Conservation (phyloP, 306 rosid genomes). For the Luffa aegyptiaca region DNA sequence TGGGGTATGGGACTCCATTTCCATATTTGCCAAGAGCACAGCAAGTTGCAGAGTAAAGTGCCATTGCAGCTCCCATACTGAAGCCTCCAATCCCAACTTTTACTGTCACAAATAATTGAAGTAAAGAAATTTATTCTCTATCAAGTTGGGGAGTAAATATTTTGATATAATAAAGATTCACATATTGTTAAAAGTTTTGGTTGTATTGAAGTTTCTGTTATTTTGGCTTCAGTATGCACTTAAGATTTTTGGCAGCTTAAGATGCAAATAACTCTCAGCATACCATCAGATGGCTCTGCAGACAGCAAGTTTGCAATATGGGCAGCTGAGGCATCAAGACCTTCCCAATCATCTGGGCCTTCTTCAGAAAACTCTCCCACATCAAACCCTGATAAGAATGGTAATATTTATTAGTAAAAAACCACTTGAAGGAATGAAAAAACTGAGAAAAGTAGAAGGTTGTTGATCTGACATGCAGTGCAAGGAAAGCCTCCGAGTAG, state of each 20-base stretch:
- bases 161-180: slow-evolving; percentile 1
- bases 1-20: slow-evolving; percentile 70
- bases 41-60: slow-evolving; percentile 94
- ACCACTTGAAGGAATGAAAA: not conserved
- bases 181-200: not conserved
- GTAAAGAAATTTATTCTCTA: not conserved
- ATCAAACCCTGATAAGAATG: slow-evolving; percentile 69
- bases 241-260: not conserved
- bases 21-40: slow-evolving; percentile 78
- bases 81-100: slow-evolving; percentile 97
- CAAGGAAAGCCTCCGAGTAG: slow-evolving; percentile 90
- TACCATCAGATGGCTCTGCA: slow-evolving; percentile 95
- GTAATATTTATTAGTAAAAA: not conserved
- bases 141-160: not conserved
- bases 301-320: slow-evolving; percentile 90
- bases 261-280: not conserved
- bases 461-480: slow-evolving; percentile 67
- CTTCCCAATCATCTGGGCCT: slow-evolving; percentile 96
- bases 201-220: not conserved
- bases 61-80: slow-evolving; percentile 99
- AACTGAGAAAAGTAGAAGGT: not conserved
- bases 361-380: slow-evolving; percentile 90
- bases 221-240: not conserved
- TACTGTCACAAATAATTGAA: slow-evolving; percentile 42
- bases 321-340: slow-evolving; percentile 90